Conservation (phyloP, 2,329 filamentous ascomycete genomes). For the Volutella citrinella region DNA sequence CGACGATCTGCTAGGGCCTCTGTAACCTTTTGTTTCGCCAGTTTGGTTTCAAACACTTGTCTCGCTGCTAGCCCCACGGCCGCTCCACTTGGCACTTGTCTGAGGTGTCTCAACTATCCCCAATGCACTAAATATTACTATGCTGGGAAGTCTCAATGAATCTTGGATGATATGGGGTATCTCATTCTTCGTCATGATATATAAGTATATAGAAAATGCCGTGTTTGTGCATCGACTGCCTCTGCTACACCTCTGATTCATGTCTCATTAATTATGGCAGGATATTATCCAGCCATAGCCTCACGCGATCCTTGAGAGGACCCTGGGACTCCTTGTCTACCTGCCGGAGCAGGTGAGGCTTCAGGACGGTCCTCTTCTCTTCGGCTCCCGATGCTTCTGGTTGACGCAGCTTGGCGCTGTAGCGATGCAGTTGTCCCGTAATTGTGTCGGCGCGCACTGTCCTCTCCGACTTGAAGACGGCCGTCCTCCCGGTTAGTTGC, state of each 20-base stretch:
- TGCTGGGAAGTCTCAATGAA: constrained; percentile 4
- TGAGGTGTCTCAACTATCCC: constrained; percentile 3
- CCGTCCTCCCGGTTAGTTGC: too few species aligned
- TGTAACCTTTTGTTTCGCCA: too few species aligned
- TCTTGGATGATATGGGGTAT: constrained; percentile 15
- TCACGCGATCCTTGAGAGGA: constrained; percentile 19
- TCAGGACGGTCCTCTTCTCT: too few species aligned
- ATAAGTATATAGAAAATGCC: constrained; percentile 4
- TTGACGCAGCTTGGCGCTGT: too few species aligned
- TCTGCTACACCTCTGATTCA: constrained; percentile 5
- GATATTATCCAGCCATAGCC: constrained; percentile 20
- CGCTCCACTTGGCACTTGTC: constrained; percentile 7
- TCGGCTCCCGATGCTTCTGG: too few species aligned
- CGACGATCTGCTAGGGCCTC: too few species aligned
- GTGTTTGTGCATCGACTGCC: constrained; percentile 5
- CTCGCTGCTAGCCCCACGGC: too few species aligned
- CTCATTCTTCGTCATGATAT: constrained; percentile 19
- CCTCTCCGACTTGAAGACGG: too few species aligned
- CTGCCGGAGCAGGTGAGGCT: too few species aligned
- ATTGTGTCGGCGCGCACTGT: too few species aligned
- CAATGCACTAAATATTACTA: constrained; percentile 2
- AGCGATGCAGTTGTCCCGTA: too few species aligned
- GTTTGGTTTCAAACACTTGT: too few species aligned
- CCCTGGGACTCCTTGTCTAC: constrained; percentile 20
- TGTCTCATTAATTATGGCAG: constrained; percentile 6